Evolutionary conservation across 2,329 filamentous ascomycete species (phyloP).

Genomic region (Aphanoascus verrucosus): DNA sequence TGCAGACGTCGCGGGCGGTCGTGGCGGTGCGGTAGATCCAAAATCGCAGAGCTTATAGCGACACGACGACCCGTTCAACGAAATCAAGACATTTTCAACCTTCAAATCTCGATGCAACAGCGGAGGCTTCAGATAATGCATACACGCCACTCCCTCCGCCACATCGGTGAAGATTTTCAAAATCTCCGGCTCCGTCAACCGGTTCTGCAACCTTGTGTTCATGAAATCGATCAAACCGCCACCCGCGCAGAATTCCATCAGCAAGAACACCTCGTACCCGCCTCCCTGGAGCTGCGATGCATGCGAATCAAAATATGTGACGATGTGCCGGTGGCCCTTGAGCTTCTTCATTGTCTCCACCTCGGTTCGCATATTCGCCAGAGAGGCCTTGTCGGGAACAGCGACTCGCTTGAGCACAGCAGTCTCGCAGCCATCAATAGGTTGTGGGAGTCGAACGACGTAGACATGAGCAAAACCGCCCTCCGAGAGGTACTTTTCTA

Average conservation of each 20-base stretch:
- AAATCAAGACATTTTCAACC: conserved; percentile 95
- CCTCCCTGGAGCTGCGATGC: conserved; percentile 85
- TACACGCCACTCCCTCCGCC: conserved; percentile 90
- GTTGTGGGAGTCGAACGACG: conserved; percentile 72
- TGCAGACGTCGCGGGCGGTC: conserved; percentile 73
- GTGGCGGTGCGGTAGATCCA: conserved; percentile 75
- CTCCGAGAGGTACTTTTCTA: conserved; percentile 95
- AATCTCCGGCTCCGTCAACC: conserved; percentile 94
- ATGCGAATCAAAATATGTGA: conserved; percentile 97
- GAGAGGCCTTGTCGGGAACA: conserved; percentile 86
- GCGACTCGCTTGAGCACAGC: conserved; percentile 91
- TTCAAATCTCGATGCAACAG: conserved; percentile 90
- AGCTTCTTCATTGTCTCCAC: conserved; percentile 99
- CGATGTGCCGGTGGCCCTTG: conserved; percentile 90
- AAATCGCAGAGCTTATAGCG: conserved; percentile 98
- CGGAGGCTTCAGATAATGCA: conserved; percentile 96
- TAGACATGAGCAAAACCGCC: conserved; percentile 98
- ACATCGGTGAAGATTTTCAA: conserved; percentile 94
- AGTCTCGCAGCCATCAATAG: conserved; percentile 65
- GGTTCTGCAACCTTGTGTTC: conserved; percentile 94
- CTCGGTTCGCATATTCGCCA: conserved; percentile 94
- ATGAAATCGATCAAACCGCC: conserved; percentile 98
- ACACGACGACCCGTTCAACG: conserved; percentile 51
- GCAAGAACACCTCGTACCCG: conserved; percentile 92
- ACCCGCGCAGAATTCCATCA: conserved; percentile 96